Base-by-base conservation (phyloP, 192 early-diverging fungal species). In the Dimargaris verticillata region DNA sequence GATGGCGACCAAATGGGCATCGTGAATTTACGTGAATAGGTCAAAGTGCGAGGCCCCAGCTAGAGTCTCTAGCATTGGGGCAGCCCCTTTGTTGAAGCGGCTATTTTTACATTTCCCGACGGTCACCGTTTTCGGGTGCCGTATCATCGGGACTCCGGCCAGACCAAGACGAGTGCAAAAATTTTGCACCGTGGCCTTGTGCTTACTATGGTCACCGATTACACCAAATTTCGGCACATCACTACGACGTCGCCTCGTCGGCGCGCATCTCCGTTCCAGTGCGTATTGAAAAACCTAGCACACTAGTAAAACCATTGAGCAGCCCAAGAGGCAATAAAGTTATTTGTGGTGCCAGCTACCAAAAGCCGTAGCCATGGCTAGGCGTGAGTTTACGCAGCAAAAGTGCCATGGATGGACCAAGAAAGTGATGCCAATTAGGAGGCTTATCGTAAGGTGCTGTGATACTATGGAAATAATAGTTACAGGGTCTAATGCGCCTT, bases 211-310 rank as follows among this genome's bases (percentile, higher is more conserved):
- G n/a, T 38, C 33, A 38, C 33, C 33, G 33, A 38, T 38, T 38
- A 38, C 7, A 18, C 26, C 9, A 51, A 66, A n/a, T 2, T 14
- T 68, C 71, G 60, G 58, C 82, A 85, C 62, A 80, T 83, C 0
- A 94, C 81, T 20, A 97, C 67, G 20, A 95, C 84, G 70, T 93
- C 90, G 45, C 91, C 92, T 53, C 62, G 61, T 46, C 90, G 75
- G 61, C 89, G 72, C 0, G 70, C 64, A 67, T 97, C 94, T 46
- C 85, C 85, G 68, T 81, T 82, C 54, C 89, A 89, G 66, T 95
- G 90, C 13, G 82, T 82, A 66, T 97, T 97, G 66, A 97, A 97
- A 65, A 97, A 93, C 48, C 91, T 72, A 26, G 77, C 66, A 52
- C 83, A 82, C 78, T 92, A 52, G 33, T n/a, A 17, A 41, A 72